Evolutionary conservation across 495 filamentous ascomycete genomes (phyloP).

Genomic region (Xylaria flabelliformis): DNA sequence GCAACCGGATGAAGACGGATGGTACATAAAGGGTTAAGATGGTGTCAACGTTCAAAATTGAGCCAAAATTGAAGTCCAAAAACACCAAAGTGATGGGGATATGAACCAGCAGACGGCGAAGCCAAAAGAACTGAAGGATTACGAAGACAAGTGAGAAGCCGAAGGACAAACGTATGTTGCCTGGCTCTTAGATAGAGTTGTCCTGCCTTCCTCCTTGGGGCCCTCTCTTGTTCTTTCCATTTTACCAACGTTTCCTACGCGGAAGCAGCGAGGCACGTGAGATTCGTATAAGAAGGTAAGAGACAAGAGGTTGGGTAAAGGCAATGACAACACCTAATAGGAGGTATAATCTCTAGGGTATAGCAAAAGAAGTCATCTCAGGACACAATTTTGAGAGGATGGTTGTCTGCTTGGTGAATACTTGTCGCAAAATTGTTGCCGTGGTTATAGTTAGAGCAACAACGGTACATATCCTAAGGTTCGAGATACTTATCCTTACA

Average conservation of each 20-base stretch:
- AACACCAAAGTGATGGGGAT: slow-evolving; percentile 35
- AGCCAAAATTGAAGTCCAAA: slow-evolving; percentile 43
- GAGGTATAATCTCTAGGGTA: background rate
- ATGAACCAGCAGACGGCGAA: slow-evolving; percentile 21
- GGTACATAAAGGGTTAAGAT: slow-evolving; percentile 15
- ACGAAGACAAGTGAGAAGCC: slow-evolving; percentile 5
- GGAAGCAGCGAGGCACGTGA: background rate
- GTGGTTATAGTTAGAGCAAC: background rate
- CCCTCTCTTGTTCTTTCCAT: background rate
- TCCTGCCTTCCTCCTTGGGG: background rate
- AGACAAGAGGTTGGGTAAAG: background rate
- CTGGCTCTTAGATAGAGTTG: background rate
- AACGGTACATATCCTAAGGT: background rate
- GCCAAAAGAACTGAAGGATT: slow-evolving; percentile 25
- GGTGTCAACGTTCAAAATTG: slow-evolving; percentile 33
- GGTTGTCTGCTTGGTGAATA: background rate
- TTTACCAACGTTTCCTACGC: background rate
- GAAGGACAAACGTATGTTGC: background rate
- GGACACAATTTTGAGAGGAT: background rate
- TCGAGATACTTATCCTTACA: background rate
- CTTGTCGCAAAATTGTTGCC: background rate
- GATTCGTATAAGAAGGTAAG: background rate
- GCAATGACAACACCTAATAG: background rate
- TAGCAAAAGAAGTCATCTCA: background rate
- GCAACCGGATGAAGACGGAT: background rate